Base-by-base conservation (phyloP, 1,139 yeast genomes). In the Lodderomyces elongisporus region DNA sequence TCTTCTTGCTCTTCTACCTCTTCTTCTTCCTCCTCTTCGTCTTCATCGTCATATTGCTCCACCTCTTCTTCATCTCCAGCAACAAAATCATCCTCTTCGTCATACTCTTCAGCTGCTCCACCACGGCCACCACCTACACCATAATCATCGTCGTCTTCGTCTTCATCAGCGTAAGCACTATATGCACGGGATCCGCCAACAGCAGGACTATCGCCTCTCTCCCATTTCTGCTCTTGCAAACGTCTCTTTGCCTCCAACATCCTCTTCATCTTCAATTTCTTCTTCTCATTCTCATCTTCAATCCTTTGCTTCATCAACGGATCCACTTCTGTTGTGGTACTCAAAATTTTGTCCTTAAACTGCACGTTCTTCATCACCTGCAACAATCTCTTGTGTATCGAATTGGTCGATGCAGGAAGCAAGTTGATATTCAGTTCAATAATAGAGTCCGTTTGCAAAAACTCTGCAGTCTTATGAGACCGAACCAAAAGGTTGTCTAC, bases 251-350 rank as follows among this genome's bases (percentile, higher is more conserved):
- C 56, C 45, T 70, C 75, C 46, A 76, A 64, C 67, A 77, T 81
- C 64, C 89, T 69, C 67, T 79, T 74, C 57, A 81, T 75, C 58
- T 83, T 75, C 52, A 75, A 62, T 41, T 79, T 69, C 60, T 85
- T 77, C 46, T 78, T 76, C 49, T 83, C 95, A 41, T 77, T 79
- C 59, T 78, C 85, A 54, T 87, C 96, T 22, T 89, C 79, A 47
- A 78, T 78, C 50, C 85, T 76, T 51, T 88, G 89, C 45, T 80
- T 79, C 56, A 81, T 67, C 54, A 87, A 85, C 2, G 98, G 98
- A 62, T 91, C 98, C 40, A 77, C 83, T 17, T 77, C 75, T 2
- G 95, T 85, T 30, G 85, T 79, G 17, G 87, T 79, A 42, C 60
- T 66, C 42, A 67, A 58, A 28, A 84, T 81, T 51, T 67, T 71